Conservation (phyloP, 768 basidiomycete species). For the Erythrobasidium yunnanense region DNA sequence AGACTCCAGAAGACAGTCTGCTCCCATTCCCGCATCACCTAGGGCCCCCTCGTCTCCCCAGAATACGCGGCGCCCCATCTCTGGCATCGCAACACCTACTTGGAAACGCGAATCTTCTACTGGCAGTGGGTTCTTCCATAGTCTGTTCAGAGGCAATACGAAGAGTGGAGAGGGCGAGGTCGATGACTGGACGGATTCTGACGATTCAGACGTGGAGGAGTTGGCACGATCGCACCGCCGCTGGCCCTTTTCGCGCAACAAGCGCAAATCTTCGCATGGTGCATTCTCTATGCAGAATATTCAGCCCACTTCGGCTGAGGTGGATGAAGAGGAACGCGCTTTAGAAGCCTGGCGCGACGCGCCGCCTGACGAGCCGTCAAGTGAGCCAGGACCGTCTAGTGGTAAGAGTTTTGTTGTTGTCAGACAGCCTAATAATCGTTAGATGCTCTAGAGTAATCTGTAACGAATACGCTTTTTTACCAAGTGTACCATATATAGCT, state of each 20-base stretch:
- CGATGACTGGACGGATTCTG: constrained; percentile 22
- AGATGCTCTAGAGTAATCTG: too few species aligned
- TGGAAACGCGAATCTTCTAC: constrained; percentile 16
- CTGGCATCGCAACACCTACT: not conserved
- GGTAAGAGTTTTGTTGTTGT: not conserved
- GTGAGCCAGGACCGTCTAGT: not conserved
- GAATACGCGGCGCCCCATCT: not conserved
- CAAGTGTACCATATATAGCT: too few species aligned
- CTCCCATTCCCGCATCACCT: constrained; percentile 12
- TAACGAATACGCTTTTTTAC: too few species aligned
- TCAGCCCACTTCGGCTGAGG: not conserved
- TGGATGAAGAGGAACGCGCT: not conserved
- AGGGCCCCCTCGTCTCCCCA: constrained; percentile 7
- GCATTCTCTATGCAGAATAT: not conserved
- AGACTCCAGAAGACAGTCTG: not conserved
- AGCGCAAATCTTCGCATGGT: not conserved
- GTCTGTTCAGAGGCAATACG: constrained; percentile 2
- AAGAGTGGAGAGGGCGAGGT: constrained; percentile 4
- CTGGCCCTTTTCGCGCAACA: not conserved
- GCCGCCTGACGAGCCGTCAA: not conserved
- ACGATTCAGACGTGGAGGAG: not conserved
- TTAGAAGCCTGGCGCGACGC: not conserved
- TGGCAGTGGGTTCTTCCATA: constrained; percentile 19
- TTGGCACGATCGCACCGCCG: not conserved
- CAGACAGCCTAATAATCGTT: not conserved